Base-by-base conservation (phyloP, 2,329 filamentous ascomycete genomes). In the Colletotrichum gloeosporioides region DNA sequence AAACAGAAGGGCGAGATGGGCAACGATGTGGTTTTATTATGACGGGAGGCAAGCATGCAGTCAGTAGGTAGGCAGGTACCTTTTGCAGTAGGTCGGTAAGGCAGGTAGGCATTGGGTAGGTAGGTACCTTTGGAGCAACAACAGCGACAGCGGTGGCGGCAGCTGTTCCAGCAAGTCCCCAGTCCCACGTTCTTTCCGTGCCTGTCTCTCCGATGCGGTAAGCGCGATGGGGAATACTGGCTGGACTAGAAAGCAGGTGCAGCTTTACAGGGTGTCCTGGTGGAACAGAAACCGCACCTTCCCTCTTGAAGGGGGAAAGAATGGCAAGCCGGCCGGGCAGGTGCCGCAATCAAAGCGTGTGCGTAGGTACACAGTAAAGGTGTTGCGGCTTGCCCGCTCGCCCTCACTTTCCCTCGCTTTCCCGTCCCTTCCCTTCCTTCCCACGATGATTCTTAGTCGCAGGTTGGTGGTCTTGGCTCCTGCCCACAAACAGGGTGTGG, bases 231-330 rank as follows among this genome's bases (percentile, higher is more conserved):
- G 66, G 66, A 69, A 69, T n/a, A 16, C 55, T 25, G 39, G 39
- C 39, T 49, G 39, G 39, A 49, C 39, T 49, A 31, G 31, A 29
- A 22, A 16, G 69, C 65, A 55, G 65, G 49, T 62, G 53, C 70
- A 55, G 22, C 53, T 76, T 18, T 27, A 63, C 67, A 74, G 65
- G 74, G 71, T 76, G 70, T 61, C 59, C 69, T 61, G 49, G 73
- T 76, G 71, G 70, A 74, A 76, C 71, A 74, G 66, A 69, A 74
- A 69, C 74, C 74, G 39, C 74, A 74, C 74, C 64, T 76, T 76
- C 36, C 74, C 74, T 76, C 34, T 76, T 76, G 64, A 31, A 66
- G 71, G 55, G 32, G 65, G 34, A 25, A 59, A 32, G 59, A 68
- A 31, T 49, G 69, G 65, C 71, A 39, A 25, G 68, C 69, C 63